phyloP scores from a whole-genome alignment of 495 filamentous ascomycete species.

The Pseudomonodictys pantanalensis region DNA sequence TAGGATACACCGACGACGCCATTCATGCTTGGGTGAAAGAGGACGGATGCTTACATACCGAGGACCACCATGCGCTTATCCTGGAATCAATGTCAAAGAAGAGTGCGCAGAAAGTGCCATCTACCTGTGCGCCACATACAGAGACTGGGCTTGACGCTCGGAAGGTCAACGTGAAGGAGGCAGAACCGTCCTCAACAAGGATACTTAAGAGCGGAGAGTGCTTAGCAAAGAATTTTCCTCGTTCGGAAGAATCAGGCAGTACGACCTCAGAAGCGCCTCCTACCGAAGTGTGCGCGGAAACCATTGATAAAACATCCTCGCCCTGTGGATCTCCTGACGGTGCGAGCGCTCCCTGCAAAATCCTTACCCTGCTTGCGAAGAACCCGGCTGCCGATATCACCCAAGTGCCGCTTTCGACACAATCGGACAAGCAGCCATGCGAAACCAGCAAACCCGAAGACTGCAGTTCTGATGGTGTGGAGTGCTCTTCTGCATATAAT shows the following conservation, averaged over 20 bases:
- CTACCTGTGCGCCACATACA: constrained; percentile 3
- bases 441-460: not conserved
- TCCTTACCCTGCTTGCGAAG: constrained; percentile 14
- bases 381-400: constrained; percentile 19
- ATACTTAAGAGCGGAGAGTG: not conserved
- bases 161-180: constrained; percentile 4
- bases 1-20: constrained; percentile 5
- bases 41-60: not conserved
- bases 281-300: not conserved
- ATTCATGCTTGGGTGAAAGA: constrained; percentile 23
- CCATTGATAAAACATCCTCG: not conserved
- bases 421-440: constrained; percentile 1
- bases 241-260: not conserved
- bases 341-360: constrained; percentile 4
- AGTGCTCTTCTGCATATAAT: constrained; percentile 27
- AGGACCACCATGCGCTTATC: not conserved
- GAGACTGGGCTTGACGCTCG: not conserved
- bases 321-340: not conserved
- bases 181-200: not conserved
- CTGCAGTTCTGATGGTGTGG: constrained; percentile 9
- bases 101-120: constrained; percentile 3
- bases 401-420: constrained; percentile 15
- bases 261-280: not conserved
- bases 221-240: not conserved
- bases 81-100: constrained; percentile 3